These are phyloP conservation scores for Nigrospora oryzae DNA, from an alignment of 2,329 filamentous ascomycete genomes.

Conservation along the genomic window DNA sequence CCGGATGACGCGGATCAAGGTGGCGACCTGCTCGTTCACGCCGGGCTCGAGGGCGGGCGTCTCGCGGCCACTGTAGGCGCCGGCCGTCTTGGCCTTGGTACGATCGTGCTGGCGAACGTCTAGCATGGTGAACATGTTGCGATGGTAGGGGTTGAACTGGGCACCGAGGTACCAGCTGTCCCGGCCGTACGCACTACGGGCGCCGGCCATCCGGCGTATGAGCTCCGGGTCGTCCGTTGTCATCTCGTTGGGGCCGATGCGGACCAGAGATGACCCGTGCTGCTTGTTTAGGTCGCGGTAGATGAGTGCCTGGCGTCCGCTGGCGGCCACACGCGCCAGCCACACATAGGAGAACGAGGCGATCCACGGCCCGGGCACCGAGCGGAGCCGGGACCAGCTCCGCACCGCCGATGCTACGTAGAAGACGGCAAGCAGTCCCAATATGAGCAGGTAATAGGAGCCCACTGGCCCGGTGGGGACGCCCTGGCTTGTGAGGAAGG, in stretches of 20 bases:
- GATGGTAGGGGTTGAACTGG: slow-evolving; percentile 9
- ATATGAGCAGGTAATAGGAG: too few relatives aligned
- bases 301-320: slow-evolving; percentile 2
- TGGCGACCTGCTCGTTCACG: slow-evolving; percentile 8
- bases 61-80: slow-evolving; percentile 13
- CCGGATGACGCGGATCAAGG: slow-evolving; percentile 8
- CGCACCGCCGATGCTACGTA: slow-evolving; percentile 4
- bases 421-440: neutral
- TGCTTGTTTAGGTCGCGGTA: slow-evolving; percentile 2
- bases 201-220: slow-evolving; percentile 8
- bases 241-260: slow-evolving; percentile 15
- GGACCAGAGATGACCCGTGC: slow-evolving; percentile 7
- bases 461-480: too few relatives aligned
- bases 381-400: slow-evolving; percentile 11
- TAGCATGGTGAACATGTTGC: slow-evolving; percentile 7
- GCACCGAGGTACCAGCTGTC: slow-evolving; percentile 9
- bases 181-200: slow-evolving; percentile 9
- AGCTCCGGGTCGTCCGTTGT: slow-evolving; percentile 12
- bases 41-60: slow-evolving; percentile 7
- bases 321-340: slow-evolving; percentile 4
- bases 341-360: slow-evolving; percentile 10
- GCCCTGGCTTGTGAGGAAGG: too few relatives aligned
- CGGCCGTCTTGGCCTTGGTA: slow-evolving; percentile 9
- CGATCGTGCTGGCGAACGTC: slow-evolving; percentile 10
- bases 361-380: slow-evolving; percentile 9